These are phyloP conservation scores for Prunus dulcis DNA, from an alignment of 306 rosid genomes.

Conservation along the genomic window DNA sequence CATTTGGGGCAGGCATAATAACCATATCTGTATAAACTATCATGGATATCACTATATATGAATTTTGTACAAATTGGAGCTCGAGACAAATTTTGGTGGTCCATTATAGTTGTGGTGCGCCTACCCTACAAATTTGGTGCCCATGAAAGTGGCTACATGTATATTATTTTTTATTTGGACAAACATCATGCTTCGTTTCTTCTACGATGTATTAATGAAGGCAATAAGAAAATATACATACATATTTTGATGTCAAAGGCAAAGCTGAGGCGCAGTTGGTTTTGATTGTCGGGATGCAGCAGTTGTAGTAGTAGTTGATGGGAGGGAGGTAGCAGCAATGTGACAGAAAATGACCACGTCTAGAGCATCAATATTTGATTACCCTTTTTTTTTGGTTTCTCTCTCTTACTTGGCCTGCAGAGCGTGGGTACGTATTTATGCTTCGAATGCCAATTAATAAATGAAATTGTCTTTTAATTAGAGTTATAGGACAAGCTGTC, in stretches of 20 bases:
- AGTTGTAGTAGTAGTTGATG: constrained; percentile 10
- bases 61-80: too few relatives aligned
- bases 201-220: not conserved
- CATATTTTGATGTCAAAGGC: not conserved
- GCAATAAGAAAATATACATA: not conserved
- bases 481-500: not conserved
- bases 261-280: not conserved
- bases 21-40: too few relatives aligned
- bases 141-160: too few relatives aligned
- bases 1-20: too few relatives aligned
- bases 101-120: too few relatives aligned
- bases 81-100: too few relatives aligned
- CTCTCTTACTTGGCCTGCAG: too few relatives aligned
- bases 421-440: not conserved
- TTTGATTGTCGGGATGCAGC: constrained; percentile 3
- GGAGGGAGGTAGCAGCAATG: not conserved
- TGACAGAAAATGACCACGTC: constrained; percentile 16
- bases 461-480: not conserved
- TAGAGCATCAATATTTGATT: not conserved
- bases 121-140: too few relatives aligned
- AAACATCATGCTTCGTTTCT: too few relatives aligned
- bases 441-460: not conserved
- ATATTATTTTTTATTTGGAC: too few relatives aligned
- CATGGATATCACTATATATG: too few relatives aligned
- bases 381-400: not conserved